Evolutionary conservation across 129 eudicot genomes (phyloP), one percentile per base, ranked within the genome.

Genomic region (Saposhnikovia divaricata): DNA sequence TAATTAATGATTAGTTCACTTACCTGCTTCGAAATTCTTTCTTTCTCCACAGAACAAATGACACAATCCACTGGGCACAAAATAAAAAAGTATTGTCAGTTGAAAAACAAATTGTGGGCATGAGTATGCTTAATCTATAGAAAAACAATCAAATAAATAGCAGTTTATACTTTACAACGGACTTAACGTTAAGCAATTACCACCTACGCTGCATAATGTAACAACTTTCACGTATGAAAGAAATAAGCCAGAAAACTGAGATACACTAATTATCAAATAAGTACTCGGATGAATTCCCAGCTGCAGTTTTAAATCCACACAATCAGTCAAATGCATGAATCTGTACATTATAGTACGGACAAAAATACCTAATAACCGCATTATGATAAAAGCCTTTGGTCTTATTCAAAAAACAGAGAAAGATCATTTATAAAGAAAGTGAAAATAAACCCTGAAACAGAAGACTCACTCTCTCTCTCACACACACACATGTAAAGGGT

Each of bases 31-130:
- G 86, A 75, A 83, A 89, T 51, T 88, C 90, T 79, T 80, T 87
- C 86, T 83, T 93, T 86, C 94, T 88, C 92, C 90, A 90, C 83
- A 86, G 86, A 79, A 89, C 83, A 81, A 91, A 82, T 42, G 97
- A 87, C 28, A 59, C 23, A 65, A 94, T 81, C 92, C 93, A 85
- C 98, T 94, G 91, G 83, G 78, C 76, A 80, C 79, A 71, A 34
- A 84, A 50, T 66, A 82, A 59, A 75, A 88, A 88, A 59, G 48
- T 23, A 43, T 46, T n/a, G 59, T 75, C 63, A 75, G 34, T 15
- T 13, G 9, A 46, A 74, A 72, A 14, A 46, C 18, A 27, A 46
- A 27, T 31, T 31, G 37, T n/a, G 40, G 42, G 42, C 78, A 75
- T n/a, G 25, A 61, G 69, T 43, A 75, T 25, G 40, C 78, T 45